Percentiles rank a stretch among this genome's conserved stretches.
phyloP scores from a whole-genome alignment of 1,139 yeast genomes.

The Hyphopichia pseudoburtonii region DNA sequence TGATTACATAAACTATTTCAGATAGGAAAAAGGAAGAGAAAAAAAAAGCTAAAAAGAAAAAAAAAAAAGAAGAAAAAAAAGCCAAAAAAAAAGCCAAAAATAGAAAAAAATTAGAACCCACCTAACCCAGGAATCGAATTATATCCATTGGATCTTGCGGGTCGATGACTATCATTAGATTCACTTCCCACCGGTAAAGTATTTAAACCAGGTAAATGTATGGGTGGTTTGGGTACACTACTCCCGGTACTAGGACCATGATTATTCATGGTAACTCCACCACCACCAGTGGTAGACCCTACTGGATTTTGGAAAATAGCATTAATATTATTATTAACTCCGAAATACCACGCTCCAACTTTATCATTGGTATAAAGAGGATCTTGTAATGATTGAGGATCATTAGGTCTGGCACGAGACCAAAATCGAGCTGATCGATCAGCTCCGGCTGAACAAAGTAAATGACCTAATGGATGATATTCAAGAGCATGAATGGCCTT shows the following conservation, averaged over 20 bases:
- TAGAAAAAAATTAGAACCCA: constrained; percentile 1
- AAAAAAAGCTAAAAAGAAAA: too few relatives aligned
- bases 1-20: too few relatives aligned
- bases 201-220: constrained; percentile 2
- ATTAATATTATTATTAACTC: constrained; percentile 64
- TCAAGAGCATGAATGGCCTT: constrained; percentile 87
- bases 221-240: too few relatives aligned
- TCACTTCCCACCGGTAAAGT: background rate
- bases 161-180: too few relatives aligned
- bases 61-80: too few relatives aligned
- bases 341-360: constrained; percentile 71
- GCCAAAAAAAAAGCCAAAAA: too few relatives aligned
- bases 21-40: too few relatives aligned
- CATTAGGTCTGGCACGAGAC: constrained; percentile 92
- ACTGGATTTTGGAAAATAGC: constrained; percentile 37
- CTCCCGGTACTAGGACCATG: background rate
- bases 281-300: background rate
- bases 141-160: background rate
- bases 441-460: constrained; percentile 88
- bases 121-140: constrained; percentile 4
- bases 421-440: constrained; percentile 94
- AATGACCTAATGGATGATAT: constrained; percentile 92
- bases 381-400: constrained; percentile 79
- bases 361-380: constrained; percentile 70
- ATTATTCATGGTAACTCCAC: background rate